phyloP scores from a whole-genome alignment of 306 rosid genomes.

The Abrus precatorius region DNA sequence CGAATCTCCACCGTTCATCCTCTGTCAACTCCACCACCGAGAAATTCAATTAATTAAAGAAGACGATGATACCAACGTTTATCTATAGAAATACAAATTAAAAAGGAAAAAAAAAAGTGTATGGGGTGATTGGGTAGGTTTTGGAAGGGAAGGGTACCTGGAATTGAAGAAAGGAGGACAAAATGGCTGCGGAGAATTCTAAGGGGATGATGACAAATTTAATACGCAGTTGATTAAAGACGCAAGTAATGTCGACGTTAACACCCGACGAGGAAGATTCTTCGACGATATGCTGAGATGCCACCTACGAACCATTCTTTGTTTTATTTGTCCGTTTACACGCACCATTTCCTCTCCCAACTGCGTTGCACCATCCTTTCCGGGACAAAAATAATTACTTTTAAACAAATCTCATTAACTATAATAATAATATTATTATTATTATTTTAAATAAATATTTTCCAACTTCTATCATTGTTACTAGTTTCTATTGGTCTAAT shows the following conservation, averaged over 20 bases:
- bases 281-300: conserved; percentile 42
- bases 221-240: neutral
- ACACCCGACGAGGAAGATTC: conserved; percentile 41
- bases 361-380: neutral
- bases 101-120: neutral
- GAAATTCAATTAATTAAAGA: neutral
- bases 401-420: too few relatives aligned
- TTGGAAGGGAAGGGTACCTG: too few relatives aligned
- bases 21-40: conserved; percentile 15
- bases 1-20: conserved; percentile 42
- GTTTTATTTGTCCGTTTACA: neutral
- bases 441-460: neutral
- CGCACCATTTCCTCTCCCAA: neutral
- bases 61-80: neutral
- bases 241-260: conserved; percentile 39
- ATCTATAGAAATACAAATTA: neutral
- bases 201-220: conserved; percentile 10
- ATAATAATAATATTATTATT: neutral
- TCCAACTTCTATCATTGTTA: too few relatives aligned
- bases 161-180: neutral
- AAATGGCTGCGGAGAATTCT: neutral
- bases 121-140: neutral
- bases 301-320: conserved; percentile 15
- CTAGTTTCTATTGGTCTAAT: too few relatives aligned
- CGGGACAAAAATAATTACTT: neutral